Evolutionary conservation across 805 yeast genomes (phyloP), one percentile per base, ranked within the genome.

Genomic region (Ogataea nonfermentans): DNA sequence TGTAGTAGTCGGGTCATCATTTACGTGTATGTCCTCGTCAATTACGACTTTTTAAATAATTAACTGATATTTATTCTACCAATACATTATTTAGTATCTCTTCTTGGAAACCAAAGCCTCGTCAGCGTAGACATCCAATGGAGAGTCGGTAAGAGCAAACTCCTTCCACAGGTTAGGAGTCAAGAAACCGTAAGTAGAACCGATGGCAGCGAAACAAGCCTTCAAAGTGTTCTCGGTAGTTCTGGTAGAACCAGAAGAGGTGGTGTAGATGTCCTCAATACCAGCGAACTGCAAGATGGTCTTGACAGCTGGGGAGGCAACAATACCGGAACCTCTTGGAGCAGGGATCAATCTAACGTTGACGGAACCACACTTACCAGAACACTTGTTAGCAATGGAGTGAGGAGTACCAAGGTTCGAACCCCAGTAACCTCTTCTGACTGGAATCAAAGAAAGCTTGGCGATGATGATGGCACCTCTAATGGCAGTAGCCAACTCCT

Each of bases 391-490:
- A 66, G 96, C 91, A 69, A 91, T 84, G 59, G 99, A 86, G 85
- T 93, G 99, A 69, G 99, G 99, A 74, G 86, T 84, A 84, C 99
- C 99, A 75, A 93, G 86, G 82, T 89, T 88, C 73, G 95, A 76
- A 78, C 99, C 99, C 99, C 99, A 93, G 93, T 93, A 93, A 81
- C 99, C 99, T 84, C 99, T 89, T 84, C 99, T 91, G 79, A 93
- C 91, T 71, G 99, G 99, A 71, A 93, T 89, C 75, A 93, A 84
- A 61, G 96, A 84, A 68, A 93, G 83, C 82, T 93, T 93, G 73
- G 99, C 99, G 70, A 93, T 89, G 81, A 89, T 81, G 79, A 93
- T 91, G 65, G 98, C 99, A 65, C 98, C 96, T 79, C 96, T 89
- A 80, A 93, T 93, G 71, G 99, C 98, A 66, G 97, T 89, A 65